Base-by-base conservation (phyloP, 2,329 filamentous ascomycete species). In the Xylaria sp. region DNA sequence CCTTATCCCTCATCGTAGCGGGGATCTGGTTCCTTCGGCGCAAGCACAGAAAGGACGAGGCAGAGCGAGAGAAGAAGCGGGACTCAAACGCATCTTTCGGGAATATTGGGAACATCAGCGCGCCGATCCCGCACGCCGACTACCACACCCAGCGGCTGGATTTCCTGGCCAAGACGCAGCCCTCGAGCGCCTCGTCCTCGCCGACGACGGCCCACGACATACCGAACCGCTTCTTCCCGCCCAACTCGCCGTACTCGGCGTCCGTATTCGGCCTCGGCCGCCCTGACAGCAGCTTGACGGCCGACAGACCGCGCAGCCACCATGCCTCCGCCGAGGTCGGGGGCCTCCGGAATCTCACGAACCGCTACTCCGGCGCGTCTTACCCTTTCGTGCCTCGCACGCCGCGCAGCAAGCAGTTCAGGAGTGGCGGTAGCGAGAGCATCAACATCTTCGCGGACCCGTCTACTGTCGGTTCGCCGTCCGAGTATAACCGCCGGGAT, bases 391-490 rank as follows among this genome's bases (percentile, higher is more conserved):
- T 23, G 3, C 31, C 69, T 63, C 44, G 10, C 15, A 33, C 38
- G 20, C 66, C 69, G 11, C 63, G 63, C 20, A 65, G 60, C 6
- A 49, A 54, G 15, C 59, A 71, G 6, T 58, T 69, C 60, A 36
- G 63, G 17, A 74, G 75, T 63, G 67, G 49, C 17, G 72, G 75
- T 31, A 74, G 71, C 68, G 72, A 75, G 71, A 74, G 71, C 65
- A 77, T 77, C 53, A 74, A 76, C 28, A 65, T 77, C 63, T 77
- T 76, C 65, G 74, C 74, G 23, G 76, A 77, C 71, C 72, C 76
- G 53, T 58, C 62, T 10, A 74, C 67, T 26, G 67, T 77, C 26
- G 61, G 62, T 17, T 33, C 66, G 31, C 51, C 57, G 23, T 67
- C 67, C 5, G 33, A 36, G 2, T 66, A 66, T 15, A 53, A 69